Evolutionary conservation across 441 rosid genomes (phyloP).

Genomic region (Erysimum cheiri): DNA sequence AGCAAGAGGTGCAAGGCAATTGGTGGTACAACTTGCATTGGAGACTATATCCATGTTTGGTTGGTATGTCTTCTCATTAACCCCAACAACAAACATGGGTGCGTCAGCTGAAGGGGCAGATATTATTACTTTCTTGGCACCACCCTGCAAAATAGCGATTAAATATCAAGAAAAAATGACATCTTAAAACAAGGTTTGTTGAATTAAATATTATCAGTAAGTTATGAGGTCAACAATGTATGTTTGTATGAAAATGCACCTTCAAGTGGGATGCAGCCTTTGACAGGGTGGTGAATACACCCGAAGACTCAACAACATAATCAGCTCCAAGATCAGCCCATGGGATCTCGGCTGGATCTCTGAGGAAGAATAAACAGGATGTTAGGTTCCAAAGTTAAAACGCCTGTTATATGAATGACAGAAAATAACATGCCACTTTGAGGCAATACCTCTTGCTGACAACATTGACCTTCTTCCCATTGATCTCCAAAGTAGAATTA

Average conservation of each 20-base stretch:
- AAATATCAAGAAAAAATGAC: slow-evolving; percentile 30
- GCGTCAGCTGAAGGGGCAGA: slow-evolving; percentile 99
- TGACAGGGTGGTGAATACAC: slow-evolving; percentile 80
- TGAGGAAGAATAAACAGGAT: slow-evolving; percentile 42
- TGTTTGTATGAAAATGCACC: slow-evolving; percentile 49
- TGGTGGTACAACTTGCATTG: slow-evolving; percentile 99
- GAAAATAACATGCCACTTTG: slow-evolving; percentile 29
- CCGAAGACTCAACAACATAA: slow-evolving; percentile 95
- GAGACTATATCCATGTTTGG: slow-evolving; percentile 94
- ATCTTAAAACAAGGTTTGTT: not conserved
- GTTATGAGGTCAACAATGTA: not conserved
- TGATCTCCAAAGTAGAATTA: slow-evolving; percentile 84
- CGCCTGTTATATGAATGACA: not conserved
- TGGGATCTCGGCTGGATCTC: slow-evolving; percentile 95
- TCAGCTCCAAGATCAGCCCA: slow-evolving; percentile 96
- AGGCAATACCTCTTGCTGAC: slow-evolving; percentile 69
- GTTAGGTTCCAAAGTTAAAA: too few species aligned
- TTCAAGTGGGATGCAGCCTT: slow-evolving; percentile 90
- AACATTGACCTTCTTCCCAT: slow-evolving; percentile 80
- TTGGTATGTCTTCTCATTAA: slow-evolving; percentile 83
- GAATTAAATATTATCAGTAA: not conserved
- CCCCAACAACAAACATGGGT: slow-evolving; percentile 99
- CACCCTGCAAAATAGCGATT: slow-evolving; percentile 61
- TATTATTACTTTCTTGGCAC: slow-evolving; percentile 92
- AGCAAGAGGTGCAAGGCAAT: slow-evolving; percentile 99